Conservation (phyloP, 345 rosid genomes). For the Eucalyptus marginata region DNA sequence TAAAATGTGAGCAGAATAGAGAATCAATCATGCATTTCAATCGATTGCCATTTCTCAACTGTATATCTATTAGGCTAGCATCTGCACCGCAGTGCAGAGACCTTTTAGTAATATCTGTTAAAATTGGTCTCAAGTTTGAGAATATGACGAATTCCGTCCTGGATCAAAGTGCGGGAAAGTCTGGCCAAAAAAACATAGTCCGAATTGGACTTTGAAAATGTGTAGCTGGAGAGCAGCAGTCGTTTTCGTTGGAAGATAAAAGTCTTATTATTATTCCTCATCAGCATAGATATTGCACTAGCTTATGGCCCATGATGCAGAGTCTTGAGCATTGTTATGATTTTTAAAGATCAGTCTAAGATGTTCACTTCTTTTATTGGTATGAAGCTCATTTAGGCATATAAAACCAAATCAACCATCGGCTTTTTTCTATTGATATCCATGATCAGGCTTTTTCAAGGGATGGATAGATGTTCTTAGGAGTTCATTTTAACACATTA, state of each 20-base stretch:
- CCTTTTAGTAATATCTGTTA: neutral
- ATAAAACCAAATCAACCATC: neutral
- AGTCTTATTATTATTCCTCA: neutral
- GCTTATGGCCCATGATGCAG: neutral
- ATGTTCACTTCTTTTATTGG: neutral
- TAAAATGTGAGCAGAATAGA: neutral
- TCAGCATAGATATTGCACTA: neutral
- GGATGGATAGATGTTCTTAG: neutral
- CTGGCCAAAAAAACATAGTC: no score
- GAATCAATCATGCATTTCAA: neutral
- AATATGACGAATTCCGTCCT: rapidly evolving
- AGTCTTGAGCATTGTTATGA: neutral
- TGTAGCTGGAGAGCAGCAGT: no score
- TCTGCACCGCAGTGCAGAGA: neutral
- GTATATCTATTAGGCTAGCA: rapidly evolving
- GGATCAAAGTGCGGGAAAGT: no score
- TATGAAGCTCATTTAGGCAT: neutral
- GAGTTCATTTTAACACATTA: neutral
- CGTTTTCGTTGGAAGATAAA: no score
- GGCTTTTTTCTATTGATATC: neutral
- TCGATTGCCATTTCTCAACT: rapidly evolving
- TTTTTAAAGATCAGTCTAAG: neutral
- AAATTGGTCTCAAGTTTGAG: neutral
- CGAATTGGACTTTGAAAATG: no score
- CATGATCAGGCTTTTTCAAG: neutral